Evolutionary conservation across 352 stramenopile species (phyloP).

Genomic region (Globisporangium alternatum): DNA sequence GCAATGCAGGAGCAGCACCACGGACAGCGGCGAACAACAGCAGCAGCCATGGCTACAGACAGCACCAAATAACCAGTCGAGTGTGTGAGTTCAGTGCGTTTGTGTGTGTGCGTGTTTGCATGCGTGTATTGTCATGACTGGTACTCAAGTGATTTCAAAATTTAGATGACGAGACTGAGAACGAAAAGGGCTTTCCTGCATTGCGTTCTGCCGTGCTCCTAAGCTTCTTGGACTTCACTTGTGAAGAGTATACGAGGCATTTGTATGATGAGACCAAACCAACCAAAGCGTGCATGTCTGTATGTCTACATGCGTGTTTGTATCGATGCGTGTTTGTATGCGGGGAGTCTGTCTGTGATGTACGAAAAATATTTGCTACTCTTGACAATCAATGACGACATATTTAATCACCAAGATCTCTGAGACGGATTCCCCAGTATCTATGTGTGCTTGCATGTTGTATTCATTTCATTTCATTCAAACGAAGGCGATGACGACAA

Average conservation of each 20-base stretch:
- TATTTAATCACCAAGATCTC: constrained; percentile 89
- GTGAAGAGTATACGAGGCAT: constrained; percentile 90
- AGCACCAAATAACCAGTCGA: not conserved
- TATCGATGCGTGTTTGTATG: not conserved
- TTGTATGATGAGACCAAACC: constrained; percentile 90
- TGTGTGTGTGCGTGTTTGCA: not conserved
- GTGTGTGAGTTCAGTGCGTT: not conserved
- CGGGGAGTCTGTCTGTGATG: constrained; percentile 64
- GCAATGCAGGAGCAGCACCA: not conserved
- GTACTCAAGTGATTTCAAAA: constrained; percentile 85
- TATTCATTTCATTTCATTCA: not conserved
- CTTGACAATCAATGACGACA: constrained; percentile 89
- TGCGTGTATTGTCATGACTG: constrained; percentile 10
- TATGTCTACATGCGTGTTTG: constrained; percentile 20
- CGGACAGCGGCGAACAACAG: not conserved
- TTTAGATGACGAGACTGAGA: constrained; percentile 92
- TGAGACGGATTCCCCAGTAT: constrained; percentile 52
- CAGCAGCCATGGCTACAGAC: not conserved
- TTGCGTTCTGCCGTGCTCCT: constrained; percentile 78
- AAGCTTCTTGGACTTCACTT: constrained; percentile 49
- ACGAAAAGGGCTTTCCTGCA: constrained; percentile 56
- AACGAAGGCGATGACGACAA: constrained; percentile 76
- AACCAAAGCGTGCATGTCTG: constrained; percentile 17
- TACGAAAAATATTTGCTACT: constrained; percentile 90
- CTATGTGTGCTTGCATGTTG: constrained; percentile 3